A percentile compares a stretch with the other conserved stretches of the same genome.
Conservation (phyloP, 176 grass and related monocot species). For the Zea mays region Zm-B73-REFERENCE-NAM-5.0 NC_050103.1:172318001-172318500, state of each 20-base stretch:
- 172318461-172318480: too few species aligned
- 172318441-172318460: too few species aligned
- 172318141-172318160: slow-evolving; percentile 44
- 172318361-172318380: slow-evolving; percentile 30
- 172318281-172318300: not conserved
- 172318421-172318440: too few species aligned
- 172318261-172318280: slow-evolving; percentile 27
- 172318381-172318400: not conserved
- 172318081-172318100: slow-evolving; percentile 49
- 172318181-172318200: slow-evolving; percentile 32
- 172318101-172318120: slow-evolving; percentile 45
- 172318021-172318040: slow-evolving; percentile 70
- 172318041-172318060: slow-evolving; percentile 49
- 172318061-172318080: slow-evolving; percentile 1
- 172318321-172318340: slow-evolving; percentile 65
- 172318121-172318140: slow-evolving; percentile 49
- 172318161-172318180: slow-evolving; percentile 8
- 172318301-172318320: slow-evolving; percentile 73
- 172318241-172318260: slow-evolving; percentile 43
- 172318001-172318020: slow-evolving; percentile 33
- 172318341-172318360: slow-evolving; percentile 63
- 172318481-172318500: too few species aligned
- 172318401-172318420: too few species aligned
- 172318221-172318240: slow-evolving; percentile 50
- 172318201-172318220: slow-evolving; percentile 30